These are phyloP conservation scores for Leishmania guyanensis DNA, from an alignment of 208 protist species.

Conservation along the genomic window DNA sequence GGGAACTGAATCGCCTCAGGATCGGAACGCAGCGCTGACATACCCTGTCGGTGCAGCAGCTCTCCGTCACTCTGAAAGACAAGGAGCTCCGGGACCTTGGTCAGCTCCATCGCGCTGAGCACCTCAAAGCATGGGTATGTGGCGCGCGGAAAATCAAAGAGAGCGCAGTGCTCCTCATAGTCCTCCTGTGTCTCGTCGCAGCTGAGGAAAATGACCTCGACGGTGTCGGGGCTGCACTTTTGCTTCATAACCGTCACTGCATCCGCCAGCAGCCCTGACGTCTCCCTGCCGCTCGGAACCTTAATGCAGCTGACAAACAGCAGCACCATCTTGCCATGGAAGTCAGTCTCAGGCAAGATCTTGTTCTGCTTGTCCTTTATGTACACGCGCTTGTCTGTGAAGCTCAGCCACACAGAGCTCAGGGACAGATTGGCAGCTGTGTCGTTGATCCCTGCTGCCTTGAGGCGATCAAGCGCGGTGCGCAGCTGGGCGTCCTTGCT, in stretches of 20 bases:
- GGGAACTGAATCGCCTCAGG: conserved; percentile 57
- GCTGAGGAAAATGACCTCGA: conserved; percentile 66
- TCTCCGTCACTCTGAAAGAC: conserved; percentile 56
- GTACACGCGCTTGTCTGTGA: conserved; percentile 24
- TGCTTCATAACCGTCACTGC: conserved; percentile 26
- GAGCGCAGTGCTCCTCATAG: conserved; percentile 41
- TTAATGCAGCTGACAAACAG: conserved; percentile 46
- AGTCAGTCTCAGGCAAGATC: conserved; percentile 34
- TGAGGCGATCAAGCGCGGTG: conserved; percentile 20
- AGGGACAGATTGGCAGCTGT: conserved; percentile 26
- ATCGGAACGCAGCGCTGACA: conserved; percentile 60
- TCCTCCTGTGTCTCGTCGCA: conserved; percentile 40
- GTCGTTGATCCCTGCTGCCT: conserved; percentile 31
- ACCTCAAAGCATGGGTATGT: conserved; percentile 46
- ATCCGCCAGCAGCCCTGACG: conserved; percentile 43
- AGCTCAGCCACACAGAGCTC: conserved; percentile 26
- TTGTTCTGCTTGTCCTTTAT: conserved; percentile 40
- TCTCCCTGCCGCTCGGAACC: conserved; percentile 25
- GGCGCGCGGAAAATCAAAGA: conserved; percentile 53
- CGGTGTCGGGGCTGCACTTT: background rate
- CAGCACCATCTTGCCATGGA: conserved; percentile 45
- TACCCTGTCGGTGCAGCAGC: conserved; percentile 57
- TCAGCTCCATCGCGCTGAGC: conserved; percentile 33
- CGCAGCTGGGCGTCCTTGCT: conserved; percentile 14
- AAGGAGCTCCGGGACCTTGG: conserved; percentile 42